Evolutionary conservation across 805 yeast genomes (phyloP), one percentile per base, ranked within the genome.

Genomic region (Wickerhamiella alocasiicola): DNA sequence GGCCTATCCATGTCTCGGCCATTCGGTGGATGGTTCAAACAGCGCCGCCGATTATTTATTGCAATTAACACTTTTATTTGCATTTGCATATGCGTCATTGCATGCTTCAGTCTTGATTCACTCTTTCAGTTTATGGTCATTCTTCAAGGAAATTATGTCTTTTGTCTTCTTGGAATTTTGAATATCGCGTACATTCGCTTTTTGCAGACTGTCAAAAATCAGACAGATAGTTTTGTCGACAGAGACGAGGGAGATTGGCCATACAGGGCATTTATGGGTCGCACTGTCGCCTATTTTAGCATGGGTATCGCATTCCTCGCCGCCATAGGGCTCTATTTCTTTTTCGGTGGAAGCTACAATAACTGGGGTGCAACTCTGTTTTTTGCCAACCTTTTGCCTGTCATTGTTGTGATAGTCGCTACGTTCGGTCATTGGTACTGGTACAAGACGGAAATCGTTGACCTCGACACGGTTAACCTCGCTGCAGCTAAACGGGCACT

Each of bases 391-490:
- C 11, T 76, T 51, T 69, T 76, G 47, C 66, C 79, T 6, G 50
- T 76, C 32, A 62, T 75, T 36, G 51, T 75, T 5, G 73, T 76
- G 53, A 57, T 58, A 1, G 48, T 66, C 0, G 64, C 72, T 20
- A 76, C 69, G 50, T 12, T 64, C 27, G 70, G 73, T 1, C 76
- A 78, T 59, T 76, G 73, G 52, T 31, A 72, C 1, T 53, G 73
- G 12, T 68, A 73, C 44, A 72, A 82, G 4, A 76, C 88, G 1
- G 68, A 72, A 44, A 61, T 76, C 5, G 81, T 74, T 39, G 67
- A 79, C 37, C 61, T 81, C 37, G 87, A 80, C 49, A 78, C 80
- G 29, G 56, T 83, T 44, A 91, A 82, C 55, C 68, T 79, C 54
- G 91, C 80, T 54, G 70, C 82, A 0, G 93, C 44, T 2, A 43